Percentiles rank a stretch among this genome's conserved stretches.
Conservation (phyloP, 2,329 filamentous ascomycete genomes). For the Monilinia fructigena region DNA sequence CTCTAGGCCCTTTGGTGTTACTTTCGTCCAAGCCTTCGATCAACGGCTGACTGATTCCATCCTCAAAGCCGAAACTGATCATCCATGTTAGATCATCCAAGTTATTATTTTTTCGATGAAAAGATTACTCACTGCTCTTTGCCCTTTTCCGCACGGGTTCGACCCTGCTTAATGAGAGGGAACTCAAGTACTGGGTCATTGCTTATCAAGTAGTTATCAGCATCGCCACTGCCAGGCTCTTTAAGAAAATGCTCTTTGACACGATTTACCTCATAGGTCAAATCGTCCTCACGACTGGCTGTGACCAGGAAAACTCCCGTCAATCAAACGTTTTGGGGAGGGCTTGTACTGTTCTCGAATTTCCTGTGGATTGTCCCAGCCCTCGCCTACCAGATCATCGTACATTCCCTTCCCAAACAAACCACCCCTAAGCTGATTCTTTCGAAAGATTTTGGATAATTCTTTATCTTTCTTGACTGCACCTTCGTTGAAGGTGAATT, state of each 20-base stretch:
- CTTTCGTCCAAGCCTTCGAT: constrained; percentile 40
- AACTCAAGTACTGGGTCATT: background rate
- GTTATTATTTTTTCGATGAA: background rate
- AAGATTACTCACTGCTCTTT: constrained; percentile 9
- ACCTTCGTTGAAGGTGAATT: constrained; percentile 2
- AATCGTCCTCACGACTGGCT: background rate
- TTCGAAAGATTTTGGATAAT: background rate
- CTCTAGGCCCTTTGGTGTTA: constrained; percentile 39
- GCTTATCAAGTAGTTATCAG: background rate
- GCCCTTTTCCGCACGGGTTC: constrained; percentile 7
- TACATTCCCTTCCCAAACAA: constrained; percentile 11
- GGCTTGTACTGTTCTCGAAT: constrained; percentile 10
- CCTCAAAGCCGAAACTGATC: constrained; percentile 45
- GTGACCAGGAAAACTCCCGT: constrained; percentile 14
- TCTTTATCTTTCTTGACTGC: background rate
- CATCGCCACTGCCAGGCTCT: constrained; percentile 1
- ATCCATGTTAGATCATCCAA: background rate
- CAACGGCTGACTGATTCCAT: constrained; percentile 46
- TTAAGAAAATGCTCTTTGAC: constrained; percentile 5
- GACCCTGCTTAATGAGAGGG: background rate
- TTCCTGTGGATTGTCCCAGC: constrained; percentile 9
- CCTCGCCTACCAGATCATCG: constrained; percentile 7
- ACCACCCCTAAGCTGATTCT: constrained; percentile 11
- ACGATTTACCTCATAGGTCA: background rate
- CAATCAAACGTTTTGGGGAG: constrained; percentile 1